A percentile compares a stretch with the other conserved stretches of the same genome.
Conservation (phyloP, 345 rosid species). For the rapeseed (Brassica napus) region DNA sequence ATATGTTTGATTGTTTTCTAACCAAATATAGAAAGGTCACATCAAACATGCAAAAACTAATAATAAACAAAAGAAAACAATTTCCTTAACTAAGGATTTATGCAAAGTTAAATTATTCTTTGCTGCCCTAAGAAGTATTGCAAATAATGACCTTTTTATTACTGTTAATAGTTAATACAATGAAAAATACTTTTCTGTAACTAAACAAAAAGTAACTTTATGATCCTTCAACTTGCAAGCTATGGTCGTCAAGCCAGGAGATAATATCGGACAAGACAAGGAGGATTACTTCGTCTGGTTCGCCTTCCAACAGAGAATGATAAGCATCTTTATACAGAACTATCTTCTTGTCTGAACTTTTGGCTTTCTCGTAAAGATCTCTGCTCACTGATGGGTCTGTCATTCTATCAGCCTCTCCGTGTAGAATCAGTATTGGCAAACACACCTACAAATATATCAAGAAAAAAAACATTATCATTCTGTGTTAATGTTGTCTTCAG, state of each 20-base stretch:
- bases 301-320: slow-evolving; percentile 88
- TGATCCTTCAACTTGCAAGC: slow-evolving; percentile 22
- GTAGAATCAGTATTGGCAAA: slow-evolving; percentile 75
- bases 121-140: background rate
- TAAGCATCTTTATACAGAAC: slow-evolving; percentile 61
- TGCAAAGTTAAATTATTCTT: background rate
- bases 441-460: slow-evolving; percentile 54
- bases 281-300: slow-evolving; percentile 74
- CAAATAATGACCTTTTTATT: background rate
- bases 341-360: slow-evolving; percentile 72
- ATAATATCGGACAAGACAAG: slow-evolving; percentile 68
- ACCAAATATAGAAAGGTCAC: background rate
- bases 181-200: too few relatives aligned
- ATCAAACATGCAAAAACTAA: background rate
- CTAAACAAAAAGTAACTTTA: background rate
- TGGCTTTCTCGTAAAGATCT: slow-evolving; percentile 75
- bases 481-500: background rate
- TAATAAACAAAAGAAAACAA: background rate
- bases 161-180: background rate
- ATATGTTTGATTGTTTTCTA: background rate
- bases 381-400: slow-evolving; percentile 93
- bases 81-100: background rate
- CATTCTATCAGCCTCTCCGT: slow-evolving; percentile 79
- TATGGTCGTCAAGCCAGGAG: slow-evolving; percentile 75
- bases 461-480: background rate